phyloP scores from a whole-genome alignment of 1,284 basidiomycete genomes.

The Meripilus lineatus region DNA sequence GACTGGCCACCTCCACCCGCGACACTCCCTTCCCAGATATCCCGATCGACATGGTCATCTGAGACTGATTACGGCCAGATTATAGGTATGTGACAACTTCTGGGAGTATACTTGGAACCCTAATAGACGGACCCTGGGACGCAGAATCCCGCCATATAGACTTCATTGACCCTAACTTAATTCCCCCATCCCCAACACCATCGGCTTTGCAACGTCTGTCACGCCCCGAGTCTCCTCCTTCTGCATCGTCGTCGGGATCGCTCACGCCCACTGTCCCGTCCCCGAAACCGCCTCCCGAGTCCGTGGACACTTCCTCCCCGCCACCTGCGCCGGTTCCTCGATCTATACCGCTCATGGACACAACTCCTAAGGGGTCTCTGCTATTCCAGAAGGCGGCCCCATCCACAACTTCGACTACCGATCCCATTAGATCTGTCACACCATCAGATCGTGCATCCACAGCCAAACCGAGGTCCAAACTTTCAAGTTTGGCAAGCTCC shows the following conservation, averaged over 20 bases:
- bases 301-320: background rate
- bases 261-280: conserved; percentile 38
- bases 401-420: conserved; percentile 11
- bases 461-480: conserved; percentile 46
- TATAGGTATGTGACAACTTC: too few relatives aligned
- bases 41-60: conserved; percentile 26
- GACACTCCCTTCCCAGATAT: conserved; percentile 7
- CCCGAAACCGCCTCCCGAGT: conserved; percentile 19
- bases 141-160: too few relatives aligned
- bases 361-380: conserved; percentile 31
- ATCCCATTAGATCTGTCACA: conserved; percentile 6
- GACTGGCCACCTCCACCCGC: conserved; percentile 29
- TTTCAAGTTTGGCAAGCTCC: conserved; percentile 59
- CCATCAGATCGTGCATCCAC: conserved; percentile 2
- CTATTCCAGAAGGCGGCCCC: conserved; percentile 15
- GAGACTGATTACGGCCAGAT: conserved; percentile 60
- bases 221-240: conserved; percentile 49
- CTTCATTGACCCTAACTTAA: conserved; percentile 61
- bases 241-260: conserved; percentile 41
- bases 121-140: too few relatives aligned
- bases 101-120: too few relatives aligned
- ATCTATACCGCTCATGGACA: conserved; percentile 41
- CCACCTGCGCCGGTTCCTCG: background rate
- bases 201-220: conserved; percentile 73
- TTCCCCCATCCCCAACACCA: conserved; percentile 58